These are phyloP conservation scores for Cyclaneusma minus DNA, from an alignment of 2,329 filamentous ascomycete genomes.

Conservation along the genomic window DNA sequence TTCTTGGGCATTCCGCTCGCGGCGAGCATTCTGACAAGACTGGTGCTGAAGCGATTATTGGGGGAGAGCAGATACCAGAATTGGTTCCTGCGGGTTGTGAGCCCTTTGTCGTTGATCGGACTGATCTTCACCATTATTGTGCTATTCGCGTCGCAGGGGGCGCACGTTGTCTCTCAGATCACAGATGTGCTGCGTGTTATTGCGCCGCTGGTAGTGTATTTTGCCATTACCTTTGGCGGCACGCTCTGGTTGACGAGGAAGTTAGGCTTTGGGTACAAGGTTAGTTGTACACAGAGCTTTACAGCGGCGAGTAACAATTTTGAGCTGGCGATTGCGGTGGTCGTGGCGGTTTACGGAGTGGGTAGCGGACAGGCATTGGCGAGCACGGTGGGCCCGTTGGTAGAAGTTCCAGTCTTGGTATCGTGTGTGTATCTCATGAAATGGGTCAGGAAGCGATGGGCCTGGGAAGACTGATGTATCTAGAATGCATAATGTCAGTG, in stretches of 20 bases:
- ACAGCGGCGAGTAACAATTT: conserved; percentile 90
- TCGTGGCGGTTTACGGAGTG: conserved; percentile 64
- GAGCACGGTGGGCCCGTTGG: conserved; percentile 67
- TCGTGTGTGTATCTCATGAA: conserved; percentile 61
- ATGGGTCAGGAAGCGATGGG: conserved; percentile 33
- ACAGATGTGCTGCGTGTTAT: conserved; percentile 69
- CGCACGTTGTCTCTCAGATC: conserved; percentile 65
- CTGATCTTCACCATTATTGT: conserved; percentile 78
- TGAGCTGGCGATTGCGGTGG: conserved; percentile 79
- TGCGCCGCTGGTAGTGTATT: conserved; percentile 71
- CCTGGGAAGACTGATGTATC: conserved; percentile 16
- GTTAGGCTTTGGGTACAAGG: conserved; percentile 59
- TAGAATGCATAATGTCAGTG: too few relatives aligned
- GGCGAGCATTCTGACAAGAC: conserved; percentile 62
- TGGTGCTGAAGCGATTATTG: conserved; percentile 37
- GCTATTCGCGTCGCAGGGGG: conserved; percentile 70
- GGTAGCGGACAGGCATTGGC: conserved; percentile 69
- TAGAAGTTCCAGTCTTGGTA: conserved; percentile 74
- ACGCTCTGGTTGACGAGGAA: conserved; percentile 46
- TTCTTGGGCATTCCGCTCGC: conserved; percentile 76
- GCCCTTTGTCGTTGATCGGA: conserved; percentile 66
- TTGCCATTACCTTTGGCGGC: conserved; percentile 54
- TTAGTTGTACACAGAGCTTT: conserved; percentile 66
- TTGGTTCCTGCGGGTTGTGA: conserved; percentile 52
- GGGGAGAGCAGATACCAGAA: conserved; percentile 48